A percentile compares a stretch with the other conserved stretches of the same genome.
These are phyloP conservation scores for Hanseniaspora gamundiae DNA, from an alignment of 1,139 yeast genomes.

Conservation along the genomic window DNA sequence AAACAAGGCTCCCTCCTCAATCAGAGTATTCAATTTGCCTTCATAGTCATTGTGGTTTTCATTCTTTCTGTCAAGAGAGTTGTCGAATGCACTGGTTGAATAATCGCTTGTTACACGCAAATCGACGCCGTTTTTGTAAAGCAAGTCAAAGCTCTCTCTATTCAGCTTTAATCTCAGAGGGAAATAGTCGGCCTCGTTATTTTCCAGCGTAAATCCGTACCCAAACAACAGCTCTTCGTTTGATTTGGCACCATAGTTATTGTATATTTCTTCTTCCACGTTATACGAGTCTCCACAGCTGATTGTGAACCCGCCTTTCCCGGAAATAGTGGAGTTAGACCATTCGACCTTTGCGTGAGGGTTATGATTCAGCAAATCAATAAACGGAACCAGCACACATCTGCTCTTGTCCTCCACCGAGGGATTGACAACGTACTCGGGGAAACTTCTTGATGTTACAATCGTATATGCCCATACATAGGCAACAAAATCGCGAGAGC, in stretches of 20 bases:
- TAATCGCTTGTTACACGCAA: conserved; percentile 35
- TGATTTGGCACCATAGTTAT: conserved; percentile 80
- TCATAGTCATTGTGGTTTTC: conserved; percentile 11
- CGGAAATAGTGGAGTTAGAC: conserved; percentile 22
- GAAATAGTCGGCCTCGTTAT: conserved; percentile 52
- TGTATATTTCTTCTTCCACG: conserved; percentile 43
- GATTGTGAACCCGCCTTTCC: conserved; percentile 13
- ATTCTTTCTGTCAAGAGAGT: conserved; percentile 1
- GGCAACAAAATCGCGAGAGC: conserved; percentile 31
- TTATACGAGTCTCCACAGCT: conserved; percentile 10
- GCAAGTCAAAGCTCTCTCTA: conserved; percentile 20
- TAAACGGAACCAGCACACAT: conserved; percentile 60
- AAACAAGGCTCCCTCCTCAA: conserved; percentile 34
- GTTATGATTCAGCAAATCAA: conserved; percentile 68
- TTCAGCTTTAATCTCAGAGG: conserved; percentile 45
- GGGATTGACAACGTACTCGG: conserved; percentile 36
- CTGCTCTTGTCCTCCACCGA: conserved; percentile 24
- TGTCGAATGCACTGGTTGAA: conserved; percentile 28
- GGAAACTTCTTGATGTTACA: conserved; percentile 70
- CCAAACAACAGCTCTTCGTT: conserved; percentile 54
- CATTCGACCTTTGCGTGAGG: conserved; percentile 53
- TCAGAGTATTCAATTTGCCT: conserved; percentile 9
- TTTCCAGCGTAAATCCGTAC: conserved; percentile 56
- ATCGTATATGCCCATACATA: conserved; percentile 69
- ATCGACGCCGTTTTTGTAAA: conserved; percentile 29